phyloP scores from a whole-genome alignment of 225 moss, liverwort and hornwort genomes.

The Ulota crispa region DNA sequence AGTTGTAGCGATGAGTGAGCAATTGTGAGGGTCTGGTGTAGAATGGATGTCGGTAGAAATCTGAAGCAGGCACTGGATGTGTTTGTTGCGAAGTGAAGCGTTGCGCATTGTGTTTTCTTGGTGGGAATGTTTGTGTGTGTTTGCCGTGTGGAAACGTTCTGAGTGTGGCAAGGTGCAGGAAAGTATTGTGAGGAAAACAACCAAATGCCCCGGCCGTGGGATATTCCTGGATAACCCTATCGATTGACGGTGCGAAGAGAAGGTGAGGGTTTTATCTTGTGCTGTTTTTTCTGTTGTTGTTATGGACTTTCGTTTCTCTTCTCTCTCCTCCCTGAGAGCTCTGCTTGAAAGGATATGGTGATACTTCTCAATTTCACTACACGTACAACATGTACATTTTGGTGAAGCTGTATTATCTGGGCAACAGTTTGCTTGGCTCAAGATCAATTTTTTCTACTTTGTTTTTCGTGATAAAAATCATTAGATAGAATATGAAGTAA shows the following conservation, averaged over 20 bases:
- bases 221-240: not conserved
- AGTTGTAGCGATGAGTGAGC: not conserved
- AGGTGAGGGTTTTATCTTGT: slow-evolving; percentile 18
- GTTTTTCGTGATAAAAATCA: not conserved
- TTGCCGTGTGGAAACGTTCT: slow-evolving; percentile 18
- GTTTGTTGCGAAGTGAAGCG: not conserved
- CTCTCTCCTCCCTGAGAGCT: not conserved
- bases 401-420: not conserved
- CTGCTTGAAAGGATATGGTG: not conserved
- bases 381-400: not conserved
- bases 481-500: not conserved
- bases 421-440: not conserved
- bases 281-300: not conserved
- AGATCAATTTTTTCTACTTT: not conserved
- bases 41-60: not conserved
- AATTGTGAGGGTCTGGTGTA: slow-evolving; percentile 4
- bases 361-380: not conserved
- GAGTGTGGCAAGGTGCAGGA: slow-evolving; percentile 13
- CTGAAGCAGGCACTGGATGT: not conserved
- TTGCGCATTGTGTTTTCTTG: slow-evolving; percentile 16
- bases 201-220: not conserved
- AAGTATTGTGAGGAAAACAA: not conserved
- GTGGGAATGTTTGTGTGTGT: slow-evolving; percentile 8
- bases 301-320: not conserved
- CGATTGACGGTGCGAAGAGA: not conserved